These are phyloP conservation scores for Fusarium coffeatum DNA, from an alignment of 2,329 filamentous ascomycete species.

Conservation along the genomic window DNA sequence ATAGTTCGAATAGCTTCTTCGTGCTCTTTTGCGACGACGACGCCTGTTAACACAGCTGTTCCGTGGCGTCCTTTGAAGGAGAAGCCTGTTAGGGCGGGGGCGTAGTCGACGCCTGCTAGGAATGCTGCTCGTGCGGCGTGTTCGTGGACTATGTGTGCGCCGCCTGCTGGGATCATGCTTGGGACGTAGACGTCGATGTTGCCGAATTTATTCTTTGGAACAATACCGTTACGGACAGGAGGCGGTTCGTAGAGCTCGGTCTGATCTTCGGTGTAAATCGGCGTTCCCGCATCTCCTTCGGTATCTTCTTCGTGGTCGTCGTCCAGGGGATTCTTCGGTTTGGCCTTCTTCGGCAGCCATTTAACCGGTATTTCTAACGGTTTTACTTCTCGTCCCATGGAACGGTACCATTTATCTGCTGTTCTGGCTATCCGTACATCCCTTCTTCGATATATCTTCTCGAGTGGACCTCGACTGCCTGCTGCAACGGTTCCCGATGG, in stretches of 20 bases:
- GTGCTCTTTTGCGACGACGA: conserved; percentile 79
- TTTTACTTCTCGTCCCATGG: conserved; percentile 80
- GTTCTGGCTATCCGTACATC: conserved; percentile 84
- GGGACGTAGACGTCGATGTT: conserved; percentile 95
- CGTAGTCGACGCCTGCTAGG: conserved; percentile 83
- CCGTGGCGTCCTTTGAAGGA: conserved; percentile 87
- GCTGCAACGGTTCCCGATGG: conserved; percentile 82
- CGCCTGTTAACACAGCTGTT: conserved; percentile 83
- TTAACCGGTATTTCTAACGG: conserved; percentile 85
- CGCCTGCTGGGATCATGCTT: conserved; percentile 88
- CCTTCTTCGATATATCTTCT: conserved; percentile 82
- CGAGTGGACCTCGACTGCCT: conserved; percentile 71
- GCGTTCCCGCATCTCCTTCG: conserved; percentile 58
- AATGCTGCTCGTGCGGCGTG: conserved; percentile 77
- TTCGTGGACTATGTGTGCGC: conserved; percentile 73
- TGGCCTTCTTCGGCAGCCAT: conserved; percentile 67
- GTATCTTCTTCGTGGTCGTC: conserved; percentile 47
- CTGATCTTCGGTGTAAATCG: conserved; percentile 71
- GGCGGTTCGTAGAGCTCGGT: conserved; percentile 81
- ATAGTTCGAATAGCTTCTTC: conserved; percentile 78
- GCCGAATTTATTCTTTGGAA: conserved; percentile 92
- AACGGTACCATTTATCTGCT: conserved; percentile 88
- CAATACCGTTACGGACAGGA: conserved; percentile 76
- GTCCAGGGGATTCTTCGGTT: conserved; percentile 42
- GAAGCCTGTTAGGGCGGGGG: conserved; percentile 90